These are phyloP conservation scores for Sphaerulina vaccinii DNA, from an alignment of 2,329 filamentous ascomycete genomes.

Conservation along the genomic window DNA sequence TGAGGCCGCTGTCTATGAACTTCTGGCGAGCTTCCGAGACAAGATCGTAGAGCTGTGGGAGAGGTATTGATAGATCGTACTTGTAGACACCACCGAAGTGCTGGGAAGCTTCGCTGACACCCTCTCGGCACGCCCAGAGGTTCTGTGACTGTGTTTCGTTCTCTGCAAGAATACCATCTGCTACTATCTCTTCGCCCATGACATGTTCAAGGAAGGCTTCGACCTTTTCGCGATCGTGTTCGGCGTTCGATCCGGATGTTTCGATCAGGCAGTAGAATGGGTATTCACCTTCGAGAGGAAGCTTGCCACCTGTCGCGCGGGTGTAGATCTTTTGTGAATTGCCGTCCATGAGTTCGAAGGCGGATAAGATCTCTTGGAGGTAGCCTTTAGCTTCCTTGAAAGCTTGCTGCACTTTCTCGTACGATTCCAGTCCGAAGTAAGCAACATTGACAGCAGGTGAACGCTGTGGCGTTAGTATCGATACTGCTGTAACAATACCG, in stretches of 20 bases:
- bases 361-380: conserved; percentile 91
- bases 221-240: conserved; percentile 90
- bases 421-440: conserved; percentile 87
- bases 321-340: conserved; percentile 76
- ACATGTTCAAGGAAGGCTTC: conserved; percentile 87
- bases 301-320: conserved; percentile 70
- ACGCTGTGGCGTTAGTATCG: conserved; percentile 83
- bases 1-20: conserved; percentile 70
- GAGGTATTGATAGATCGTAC: conserved; percentile 93
- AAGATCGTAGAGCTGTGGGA: conserved; percentile 80
- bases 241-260: conserved; percentile 89
- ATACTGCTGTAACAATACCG: conserved; percentile 87
- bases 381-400: conserved; percentile 88
- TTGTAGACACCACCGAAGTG: conserved; percentile 97
- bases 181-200: conserved; percentile 81
- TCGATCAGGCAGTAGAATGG: conserved; percentile 97
- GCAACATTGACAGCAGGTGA: conserved; percentile 90
- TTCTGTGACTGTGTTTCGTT: conserved; percentile 84
- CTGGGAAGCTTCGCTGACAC: conserved; percentile 82
- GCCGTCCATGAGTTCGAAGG: conserved; percentile 95
- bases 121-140: conserved; percentile 91
- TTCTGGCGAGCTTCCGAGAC: conserved; percentile 80
- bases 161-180: conserved; percentile 87
- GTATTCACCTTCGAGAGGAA: conserved; percentile 77
- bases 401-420: conserved; percentile 80